These are phyloP conservation scores for Schrenkiella parvula DNA, from an alignment of 345 rosid genomes.

Conservation along the genomic window DNA sequence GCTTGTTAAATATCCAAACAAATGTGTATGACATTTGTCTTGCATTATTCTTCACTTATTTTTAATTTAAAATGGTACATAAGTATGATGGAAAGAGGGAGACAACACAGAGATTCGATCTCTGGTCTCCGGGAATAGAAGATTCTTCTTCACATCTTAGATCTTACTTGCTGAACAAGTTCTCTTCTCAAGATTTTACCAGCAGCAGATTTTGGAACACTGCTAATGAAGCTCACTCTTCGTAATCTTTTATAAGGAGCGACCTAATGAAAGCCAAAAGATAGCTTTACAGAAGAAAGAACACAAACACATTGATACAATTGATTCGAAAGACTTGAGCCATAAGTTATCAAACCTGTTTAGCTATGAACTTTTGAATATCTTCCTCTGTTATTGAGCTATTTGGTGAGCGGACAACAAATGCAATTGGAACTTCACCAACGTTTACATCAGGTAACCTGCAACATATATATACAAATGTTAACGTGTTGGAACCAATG, in stretches of 20 bases:
- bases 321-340: not conserved
- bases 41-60: not conserved
- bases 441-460: slow-evolving; percentile 90
- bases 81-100: not conserved
- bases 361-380: slow-evolving; percentile 58
- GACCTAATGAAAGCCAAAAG: slow-evolving; percentile 43
- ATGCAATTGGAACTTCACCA: slow-evolving; percentile 88
- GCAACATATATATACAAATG: not conserved
- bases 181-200: slow-evolving; percentile 88
- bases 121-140: not conserved
- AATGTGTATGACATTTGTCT: too few species aligned
- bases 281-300: not conserved
- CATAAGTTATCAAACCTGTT: slow-evolving; percentile 47
- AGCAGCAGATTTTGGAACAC: slow-evolving; percentile 71
- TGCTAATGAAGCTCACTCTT: slow-evolving; percentile 53
- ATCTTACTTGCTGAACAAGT: slow-evolving; percentile 53
- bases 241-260: slow-evolving; percentile 77
- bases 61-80: not conserved
- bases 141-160: slow-evolving; percentile 54
- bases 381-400: slow-evolving; percentile 66
- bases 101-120: not conserved
- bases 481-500: not conserved
- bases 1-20: not conserved
- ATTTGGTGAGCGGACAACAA: slow-evolving; percentile 62
- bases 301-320: not conserved